phyloP scores from a whole-genome alignment of 352 stramenopile species.

The Aphanomyces euteiches region DNA sequence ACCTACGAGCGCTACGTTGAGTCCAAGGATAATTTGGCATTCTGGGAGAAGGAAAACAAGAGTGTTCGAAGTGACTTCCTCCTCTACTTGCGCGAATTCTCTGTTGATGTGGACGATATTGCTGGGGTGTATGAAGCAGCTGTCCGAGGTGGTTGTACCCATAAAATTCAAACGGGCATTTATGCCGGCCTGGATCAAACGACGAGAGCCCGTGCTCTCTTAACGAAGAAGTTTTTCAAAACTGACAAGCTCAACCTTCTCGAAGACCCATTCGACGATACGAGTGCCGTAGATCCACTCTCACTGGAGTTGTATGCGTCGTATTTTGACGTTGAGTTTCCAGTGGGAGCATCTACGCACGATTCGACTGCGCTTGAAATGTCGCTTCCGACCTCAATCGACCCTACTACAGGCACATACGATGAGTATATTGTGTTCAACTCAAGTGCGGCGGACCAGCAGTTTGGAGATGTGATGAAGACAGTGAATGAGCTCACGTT shows the following conservation, averaged over 20 bases:
- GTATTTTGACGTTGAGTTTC: slow-evolving; percentile 18
- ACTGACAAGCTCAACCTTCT: slow-evolving; percentile 22
- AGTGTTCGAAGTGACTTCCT: slow-evolving; percentile 78
- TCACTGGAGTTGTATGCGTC: slow-evolving; percentile 21
- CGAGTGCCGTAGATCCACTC: not conserved
- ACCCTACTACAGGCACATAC: not conserved
- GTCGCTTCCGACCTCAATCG: not conserved
- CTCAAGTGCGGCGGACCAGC: slow-evolving; percentile 11
- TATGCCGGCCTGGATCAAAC: slow-evolving; percentile 79
- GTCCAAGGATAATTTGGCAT: slow-evolving; percentile 49
- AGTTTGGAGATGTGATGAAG: slow-evolving; percentile 21
- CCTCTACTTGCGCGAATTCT: slow-evolving; percentile 70
- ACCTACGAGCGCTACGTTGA: slow-evolving; percentile 76
- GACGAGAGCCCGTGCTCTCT: slow-evolving; percentile 71
- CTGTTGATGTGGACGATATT: slow-evolving; percentile 65
- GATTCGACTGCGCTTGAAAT: slow-evolving; percentile 1
- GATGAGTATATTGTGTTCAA: slow-evolving; percentile 18
- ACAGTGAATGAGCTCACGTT: slow-evolving; percentile 19
- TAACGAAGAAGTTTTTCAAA: slow-evolving; percentile 62
- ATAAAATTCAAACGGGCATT: slow-evolving; percentile 68
- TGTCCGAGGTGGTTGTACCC: slow-evolving; percentile 64
- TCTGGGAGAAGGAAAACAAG: slow-evolving; percentile 81
- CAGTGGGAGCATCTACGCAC: not conserved
- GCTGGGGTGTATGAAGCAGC: slow-evolving; percentile 60
- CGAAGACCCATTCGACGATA: slow-evolving; percentile 5